Base-by-base conservation (phyloP, 768 basidiomycete species). In the Strobilomyces confusus region DNA sequence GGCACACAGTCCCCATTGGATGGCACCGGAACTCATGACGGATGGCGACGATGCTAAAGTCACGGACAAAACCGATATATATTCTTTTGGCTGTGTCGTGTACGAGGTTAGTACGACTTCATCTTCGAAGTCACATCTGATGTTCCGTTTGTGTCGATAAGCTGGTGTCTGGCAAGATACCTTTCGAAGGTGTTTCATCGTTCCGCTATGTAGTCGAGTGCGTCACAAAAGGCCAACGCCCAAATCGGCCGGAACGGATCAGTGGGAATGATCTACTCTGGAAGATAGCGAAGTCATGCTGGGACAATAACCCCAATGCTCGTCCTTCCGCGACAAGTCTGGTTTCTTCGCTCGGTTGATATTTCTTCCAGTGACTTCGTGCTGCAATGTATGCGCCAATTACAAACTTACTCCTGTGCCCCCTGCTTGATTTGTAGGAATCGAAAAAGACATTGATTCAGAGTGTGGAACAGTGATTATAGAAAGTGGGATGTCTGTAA, bases 61-160 rank as follows among this genome's bases (percentile, higher is more conserved):
- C 41, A 41, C 59, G 0, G 56, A 47, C 37, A 55, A 53, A 50
- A 58, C 58, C 1, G 67, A 67, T 33, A 52, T 69, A 41, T 67
- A 61, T 41, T 55, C 67, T 20, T 61, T 70, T 23, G 69, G 67
- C 9, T 64, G 63, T 43, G 60, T 67, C 32, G 38, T 68, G n/a
- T 68, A 70, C 34, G 64, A 70, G 64, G 69, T 69, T 42, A 48
- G 55, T 17, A 44, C 9, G 19, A 8, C 25, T 33, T 12, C 43
- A 2, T 9, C 29, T 41, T 37, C 3, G 15, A n/a, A 11, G n/a
- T 25, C 19, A 13, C 20, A 15, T 15, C n/a, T 29, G 37, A 22
- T 25, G 32, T 26, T 56, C 22, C 57, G 26, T 30, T 11, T 32
- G 41, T 44, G 2, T 20, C 25, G 43, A 17, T 19, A 40, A 68